phyloP scores from a whole-genome alignment of 1,284 basidiomycete genomes.

The Boletus albobrunnescens region DNA sequence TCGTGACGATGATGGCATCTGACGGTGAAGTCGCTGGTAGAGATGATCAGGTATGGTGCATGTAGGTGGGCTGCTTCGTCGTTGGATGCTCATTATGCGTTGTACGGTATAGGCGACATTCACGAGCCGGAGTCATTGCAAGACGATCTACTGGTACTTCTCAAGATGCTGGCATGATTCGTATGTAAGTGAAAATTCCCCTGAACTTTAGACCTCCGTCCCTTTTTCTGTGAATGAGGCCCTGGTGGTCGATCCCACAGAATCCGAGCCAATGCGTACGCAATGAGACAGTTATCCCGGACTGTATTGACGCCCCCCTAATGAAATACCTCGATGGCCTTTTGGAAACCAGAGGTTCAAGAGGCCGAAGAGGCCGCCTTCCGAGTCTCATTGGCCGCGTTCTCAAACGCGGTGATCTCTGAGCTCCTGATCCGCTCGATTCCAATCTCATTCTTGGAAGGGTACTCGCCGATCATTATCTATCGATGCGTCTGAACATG shows the following conservation, averaged over 20 bases:
- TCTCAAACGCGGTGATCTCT: constrained; percentile 43
- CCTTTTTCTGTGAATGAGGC: constrained; percentile 53
- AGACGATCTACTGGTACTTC: constrained; percentile 64
- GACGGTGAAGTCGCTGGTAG: constrained; percentile 54
- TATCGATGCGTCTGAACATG: constrained; percentile 9
- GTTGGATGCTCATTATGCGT: constrained; percentile 1
- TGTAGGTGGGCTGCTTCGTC: neutral
- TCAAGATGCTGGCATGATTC: constrained; percentile 50
- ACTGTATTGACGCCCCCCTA: constrained; percentile 30
- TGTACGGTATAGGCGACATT: constrained; percentile 26
- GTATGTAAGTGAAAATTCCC: neutral
- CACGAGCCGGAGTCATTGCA: constrained; percentile 50
- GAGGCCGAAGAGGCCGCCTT: constrained; percentile 65
- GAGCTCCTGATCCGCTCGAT: constrained; percentile 57
- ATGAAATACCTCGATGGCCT: constrained; percentile 64
- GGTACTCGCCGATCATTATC: constrained; percentile 49
- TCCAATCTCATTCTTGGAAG: constrained; percentile 51
- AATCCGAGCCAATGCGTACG: constrained; percentile 63
- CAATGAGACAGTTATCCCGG: constrained; percentile 1
- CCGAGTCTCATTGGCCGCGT: constrained; percentile 62
- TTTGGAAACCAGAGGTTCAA: constrained; percentile 63
- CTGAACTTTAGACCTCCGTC: constrained; percentile 54
- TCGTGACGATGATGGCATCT: too few species aligned
- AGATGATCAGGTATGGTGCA: constrained; percentile 75
- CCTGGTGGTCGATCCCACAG: constrained; percentile 59